Percentiles rank a stretch among this genome's conserved stretches.
Conservation (phyloP, 495 filamentous ascomycete species). For the Pyrenula aspistea region DNA sequence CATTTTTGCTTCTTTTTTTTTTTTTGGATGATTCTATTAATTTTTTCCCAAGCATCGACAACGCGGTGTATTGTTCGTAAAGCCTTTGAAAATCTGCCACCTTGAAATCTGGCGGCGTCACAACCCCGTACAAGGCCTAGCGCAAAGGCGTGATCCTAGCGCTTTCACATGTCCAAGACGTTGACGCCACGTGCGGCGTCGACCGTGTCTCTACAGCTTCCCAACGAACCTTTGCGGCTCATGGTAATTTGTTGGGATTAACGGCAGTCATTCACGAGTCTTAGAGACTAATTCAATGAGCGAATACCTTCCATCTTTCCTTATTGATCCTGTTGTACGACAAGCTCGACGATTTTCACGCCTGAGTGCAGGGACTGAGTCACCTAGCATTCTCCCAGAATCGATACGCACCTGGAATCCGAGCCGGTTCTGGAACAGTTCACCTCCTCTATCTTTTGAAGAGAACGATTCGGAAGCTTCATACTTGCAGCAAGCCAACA, state of each 20-base stretch:
- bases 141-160: no score
- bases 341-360: conserved; percentile 60
- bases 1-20: no score
- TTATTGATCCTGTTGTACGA: conserved; percentile 67
- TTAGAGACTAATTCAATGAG: conserved; percentile 39
- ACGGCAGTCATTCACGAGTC: not conserved
- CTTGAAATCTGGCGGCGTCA: no score
- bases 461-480: not conserved
- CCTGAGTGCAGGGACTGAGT: conserved; percentile 20
- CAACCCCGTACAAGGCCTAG: no score
- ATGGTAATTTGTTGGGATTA: not conserved
- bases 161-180: not conserved
- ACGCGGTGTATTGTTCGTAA: no score
- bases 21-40: no score
- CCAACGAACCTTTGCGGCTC: not conserved
- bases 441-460: not conserved
- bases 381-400: conserved; percentile 13
- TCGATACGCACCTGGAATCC: not conserved
- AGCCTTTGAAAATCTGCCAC: no score
- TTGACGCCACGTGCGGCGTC: not conserved
- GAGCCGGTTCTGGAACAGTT: not conserved
- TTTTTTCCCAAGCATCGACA: no score
- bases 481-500: conserved; percentile 3
- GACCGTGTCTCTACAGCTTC: not conserved
- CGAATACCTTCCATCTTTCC: conserved; percentile 57